Base-by-base conservation (phyloP, 139 green algal species). In the Closterium sp. region DNA sequence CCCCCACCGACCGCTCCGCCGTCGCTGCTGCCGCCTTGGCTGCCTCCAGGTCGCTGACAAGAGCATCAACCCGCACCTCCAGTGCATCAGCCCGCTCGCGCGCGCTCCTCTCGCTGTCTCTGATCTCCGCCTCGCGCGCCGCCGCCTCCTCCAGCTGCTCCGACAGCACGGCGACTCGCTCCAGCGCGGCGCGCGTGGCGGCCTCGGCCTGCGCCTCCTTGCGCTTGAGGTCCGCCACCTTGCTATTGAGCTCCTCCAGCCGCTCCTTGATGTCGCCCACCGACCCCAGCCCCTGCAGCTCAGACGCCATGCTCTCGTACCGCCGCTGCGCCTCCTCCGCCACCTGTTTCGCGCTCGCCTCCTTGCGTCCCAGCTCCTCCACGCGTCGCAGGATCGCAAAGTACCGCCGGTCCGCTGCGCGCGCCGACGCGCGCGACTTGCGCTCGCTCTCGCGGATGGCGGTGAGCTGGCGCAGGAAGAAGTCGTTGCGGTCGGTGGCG, bases 1-100 rank as follows among this genome's bases (percentile, higher is more conserved):
- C 85, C 85, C 85, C 85, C 85, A 87, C 85, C 85, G 85, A 30
- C 22, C 28, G 28, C 85, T 87, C 85, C 85, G 85, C 85, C n/a
- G 85, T 32, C 1, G 85, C 85, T 21, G 85, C 85, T 24, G 85
- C 85, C 9, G 21, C 85, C 85, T 87, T 87, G n/a, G 85, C 85
- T 3, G n/a, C 85, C 85, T 30, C 9, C 27, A 87, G 85, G 28
- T 87, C 85, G 28, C 10, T 31, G 27, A 87, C 85, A 27, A 87
- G 85, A 27, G 28, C 28, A 4, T 87, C 85, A 27, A 87, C 28
- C 1, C 85, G n/a, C 85, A 30, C 28, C 85, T 87, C 85, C 85
- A 87, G 85, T 17, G n/a, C 21, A 3, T 87, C 85, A 9, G 85
- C 85, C 85, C 85, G n/a, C 85, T 87, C 85, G 85, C 28, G n/a